Percentiles rank a stretch among this genome's conserved stretches.
Conservation (phyloP, 345 rosid species). For the Brassica carinata region DNA sequence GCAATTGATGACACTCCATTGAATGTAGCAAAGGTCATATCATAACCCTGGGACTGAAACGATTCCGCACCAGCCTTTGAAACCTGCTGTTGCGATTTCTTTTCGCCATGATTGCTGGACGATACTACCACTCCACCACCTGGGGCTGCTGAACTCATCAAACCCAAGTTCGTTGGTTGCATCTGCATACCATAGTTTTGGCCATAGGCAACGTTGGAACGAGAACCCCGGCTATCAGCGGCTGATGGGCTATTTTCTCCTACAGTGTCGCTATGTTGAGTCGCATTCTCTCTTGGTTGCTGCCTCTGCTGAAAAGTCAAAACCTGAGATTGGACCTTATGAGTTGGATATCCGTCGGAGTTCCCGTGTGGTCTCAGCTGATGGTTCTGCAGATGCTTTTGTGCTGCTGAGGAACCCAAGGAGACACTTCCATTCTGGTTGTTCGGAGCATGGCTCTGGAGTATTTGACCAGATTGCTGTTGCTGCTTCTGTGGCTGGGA, state of each 20-base stretch:
- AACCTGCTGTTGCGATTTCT: conserved; percentile 59
- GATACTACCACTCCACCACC: conserved; percentile 47
- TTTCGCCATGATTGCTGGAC: conserved; percentile 56
- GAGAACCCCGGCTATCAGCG: conserved; percentile 71
- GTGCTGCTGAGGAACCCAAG: conserved; percentile 69
- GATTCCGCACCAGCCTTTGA: conserved; percentile 67
- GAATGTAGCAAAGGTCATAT: conserved; percentile 76
- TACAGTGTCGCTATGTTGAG: conserved; percentile 65
- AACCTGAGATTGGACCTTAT: conserved; percentile 60
- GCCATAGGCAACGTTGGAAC: conserved; percentile 54
- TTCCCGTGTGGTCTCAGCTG: conserved; percentile 58
- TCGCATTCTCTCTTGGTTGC: conserved; percentile 54
- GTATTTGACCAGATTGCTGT: conserved; percentile 59
- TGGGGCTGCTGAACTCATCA: conserved; percentile 61
- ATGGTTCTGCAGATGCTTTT: conserved; percentile 78
- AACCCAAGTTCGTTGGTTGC: conserved; percentile 62
- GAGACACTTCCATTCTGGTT: conserved; percentile 65
- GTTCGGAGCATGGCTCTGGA: conserved; percentile 54
- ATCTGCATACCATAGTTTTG: conserved; percentile 68
- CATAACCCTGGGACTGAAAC: conserved; percentile 65
- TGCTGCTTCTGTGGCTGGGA: conserved; percentile 63
- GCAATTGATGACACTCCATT: conserved; percentile 71
- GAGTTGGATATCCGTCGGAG: conserved; percentile 64
- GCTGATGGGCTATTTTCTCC: conserved; percentile 82
- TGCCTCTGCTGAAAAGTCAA: conserved; percentile 63